Conservation (phyloP, 163 green algal species). For the Prototheca cutis region DNA sequence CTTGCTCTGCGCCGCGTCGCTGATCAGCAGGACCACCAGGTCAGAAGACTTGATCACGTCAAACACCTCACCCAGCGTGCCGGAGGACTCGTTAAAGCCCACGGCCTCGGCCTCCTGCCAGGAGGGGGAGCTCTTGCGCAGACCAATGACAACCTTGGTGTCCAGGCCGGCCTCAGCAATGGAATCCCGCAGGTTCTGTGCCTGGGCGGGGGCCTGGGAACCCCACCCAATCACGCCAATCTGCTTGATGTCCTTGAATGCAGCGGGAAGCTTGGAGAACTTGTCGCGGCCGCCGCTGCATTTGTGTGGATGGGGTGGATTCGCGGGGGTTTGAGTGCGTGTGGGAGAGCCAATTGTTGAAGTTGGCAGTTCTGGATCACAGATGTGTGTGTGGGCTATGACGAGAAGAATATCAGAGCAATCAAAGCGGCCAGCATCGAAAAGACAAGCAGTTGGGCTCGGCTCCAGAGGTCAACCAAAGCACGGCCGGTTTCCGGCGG, state of each 20-base stretch:
- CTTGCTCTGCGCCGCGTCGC: conserved; percentile 87
- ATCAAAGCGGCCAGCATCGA: too few relatives aligned
- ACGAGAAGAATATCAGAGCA: too few relatives aligned
- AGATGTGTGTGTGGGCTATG: too few relatives aligned
- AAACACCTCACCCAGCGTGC: conserved; percentile 93
- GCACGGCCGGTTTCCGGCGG: too few relatives aligned
- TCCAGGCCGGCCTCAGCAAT: conserved; percentile 74
- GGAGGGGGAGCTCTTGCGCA: conserved; percentile 70
- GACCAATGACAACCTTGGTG: conserved; percentile 83
- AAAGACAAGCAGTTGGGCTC: too few relatives aligned
- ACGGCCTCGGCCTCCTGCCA: conserved; percentile 70
- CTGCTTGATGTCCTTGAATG: conserved; percentile 81
- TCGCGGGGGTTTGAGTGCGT: background rate
- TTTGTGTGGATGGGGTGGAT: too few relatives aligned
- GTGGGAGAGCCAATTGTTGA: background rate
- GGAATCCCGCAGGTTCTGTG: conserved; percentile 93
- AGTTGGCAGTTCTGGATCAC: too few relatives aligned
- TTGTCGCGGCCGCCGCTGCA: conserved; percentile 88
- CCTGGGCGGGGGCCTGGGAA: conserved; percentile 92
- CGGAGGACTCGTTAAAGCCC: conserved; percentile 82
- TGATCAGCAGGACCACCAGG: conserved; percentile 92
- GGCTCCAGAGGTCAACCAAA: too few relatives aligned
- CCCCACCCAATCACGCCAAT: conserved; percentile 97
- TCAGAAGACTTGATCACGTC: conserved; percentile 82
- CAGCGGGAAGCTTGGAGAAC: conserved; percentile 72